phyloP scores from a whole-genome alignment of 805 yeast species.

The Lipomyces japonicus region DNA sequence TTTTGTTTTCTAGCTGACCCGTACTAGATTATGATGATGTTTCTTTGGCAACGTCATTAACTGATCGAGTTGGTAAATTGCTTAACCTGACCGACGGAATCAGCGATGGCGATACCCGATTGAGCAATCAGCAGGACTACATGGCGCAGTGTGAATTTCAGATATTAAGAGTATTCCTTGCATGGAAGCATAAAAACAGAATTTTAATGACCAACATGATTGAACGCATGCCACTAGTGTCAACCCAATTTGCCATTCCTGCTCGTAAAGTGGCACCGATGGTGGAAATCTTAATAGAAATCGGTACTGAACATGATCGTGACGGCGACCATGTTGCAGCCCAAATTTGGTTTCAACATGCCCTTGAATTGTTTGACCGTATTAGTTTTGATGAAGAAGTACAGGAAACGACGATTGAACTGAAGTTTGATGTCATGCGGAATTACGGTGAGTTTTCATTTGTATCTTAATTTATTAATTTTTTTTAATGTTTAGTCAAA shows the following conservation, averaged over 20 bases:
- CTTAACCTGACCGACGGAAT: slow-evolving; percentile 3
- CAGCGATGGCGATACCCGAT: too few relatives aligned
- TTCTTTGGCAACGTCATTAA: slow-evolving; percentile 5
- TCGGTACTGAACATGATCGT: slow-evolving; percentile 9
- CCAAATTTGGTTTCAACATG: slow-evolving; percentile 8
- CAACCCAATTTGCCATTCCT: not conserved
- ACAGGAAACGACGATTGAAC: slow-evolving; percentile 2
- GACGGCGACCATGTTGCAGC: slow-evolving; percentile 6
- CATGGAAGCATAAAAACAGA: not conserved
- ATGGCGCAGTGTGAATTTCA: not conserved
- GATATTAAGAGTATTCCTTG: not conserved
- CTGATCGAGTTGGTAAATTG: slow-evolving; percentile 9
- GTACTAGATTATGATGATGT: slow-evolving; percentile 11
- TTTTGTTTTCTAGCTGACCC: not conserved
- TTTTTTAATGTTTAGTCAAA: not conserved
- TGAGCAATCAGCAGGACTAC: slow-evolving; percentile 1
- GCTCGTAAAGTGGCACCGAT: slow-evolving; percentile 10
- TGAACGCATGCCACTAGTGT: not conserved
- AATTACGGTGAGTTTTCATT: not conserved
- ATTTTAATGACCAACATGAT: not conserved
- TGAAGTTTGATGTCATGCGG: slow-evolving; percentile 12
- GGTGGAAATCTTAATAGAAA: slow-evolving; percentile 9
- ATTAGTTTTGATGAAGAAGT: slow-evolving; percentile 1
- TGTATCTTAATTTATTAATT: not conserved
- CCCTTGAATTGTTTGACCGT: slow-evolving; percentile 4